Evolutionary conservation across 345 rosid species (phyloP).

Genomic region (Ceriops tagal): DNA sequence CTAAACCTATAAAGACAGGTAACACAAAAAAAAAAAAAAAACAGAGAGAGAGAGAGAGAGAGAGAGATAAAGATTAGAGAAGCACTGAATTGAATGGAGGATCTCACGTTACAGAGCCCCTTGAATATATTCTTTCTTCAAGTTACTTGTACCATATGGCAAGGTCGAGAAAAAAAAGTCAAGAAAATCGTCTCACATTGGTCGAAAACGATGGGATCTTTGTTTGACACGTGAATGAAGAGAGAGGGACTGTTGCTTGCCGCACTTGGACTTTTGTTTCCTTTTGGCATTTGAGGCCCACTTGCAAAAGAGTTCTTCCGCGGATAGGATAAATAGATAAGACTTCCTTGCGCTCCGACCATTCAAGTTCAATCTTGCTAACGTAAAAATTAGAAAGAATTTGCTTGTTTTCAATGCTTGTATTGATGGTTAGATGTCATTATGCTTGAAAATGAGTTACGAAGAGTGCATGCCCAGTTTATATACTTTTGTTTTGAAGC

Average conservation of each 20-base stretch:
- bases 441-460: too few species aligned
- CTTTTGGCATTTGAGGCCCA: background rate
- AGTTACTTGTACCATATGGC: conserved; percentile 18
- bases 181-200: conserved; percentile 25
- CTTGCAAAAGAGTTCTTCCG: background rate
- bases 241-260: background rate
- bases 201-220: background rate
- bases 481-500: too few species aligned
- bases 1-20: background rate
- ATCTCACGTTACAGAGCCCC: too few species aligned
- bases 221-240: conserved; percentile 11
- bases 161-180: conserved; percentile 17
- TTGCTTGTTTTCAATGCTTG: too few species aligned
- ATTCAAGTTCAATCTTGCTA: too few species aligned
- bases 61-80: background rate
- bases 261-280: background rate
- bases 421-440: too few species aligned
- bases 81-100: too few species aligned
- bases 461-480: too few species aligned
- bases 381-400: too few species aligned
- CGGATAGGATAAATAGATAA: too few species aligned
- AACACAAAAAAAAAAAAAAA: background rate
- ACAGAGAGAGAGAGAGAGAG: background rate
- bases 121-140: background rate
- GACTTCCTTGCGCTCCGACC: too few species aligned